A percentile compares a stretch with the other conserved stretches of the same genome.
Evolutionary conservation across 2,329 filamentous ascomycete species (phyloP).

Genomic region (Alternaria brassicae): DNA sequence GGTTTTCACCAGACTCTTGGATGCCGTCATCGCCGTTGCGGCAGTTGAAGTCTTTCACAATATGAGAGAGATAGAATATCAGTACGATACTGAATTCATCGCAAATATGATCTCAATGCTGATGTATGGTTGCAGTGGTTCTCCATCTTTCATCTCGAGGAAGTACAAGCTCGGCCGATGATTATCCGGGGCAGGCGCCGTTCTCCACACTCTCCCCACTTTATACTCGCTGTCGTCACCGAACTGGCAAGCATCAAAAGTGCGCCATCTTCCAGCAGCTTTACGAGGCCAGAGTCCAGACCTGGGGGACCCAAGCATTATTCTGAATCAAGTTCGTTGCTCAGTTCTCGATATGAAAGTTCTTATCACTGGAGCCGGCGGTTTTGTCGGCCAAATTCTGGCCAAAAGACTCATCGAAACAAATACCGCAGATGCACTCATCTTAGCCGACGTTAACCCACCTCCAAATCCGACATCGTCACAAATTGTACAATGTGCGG

Average conservation of each 20-base stretch:
- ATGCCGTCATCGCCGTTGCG: background rate
- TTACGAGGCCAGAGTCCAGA: background rate
- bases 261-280: background rate
- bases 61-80: background rate
- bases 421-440: conserved; percentile 55
- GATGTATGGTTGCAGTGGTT: background rate
- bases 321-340: background rate
- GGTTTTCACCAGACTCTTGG: background rate
- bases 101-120: background rate
- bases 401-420: conserved; percentile 62
- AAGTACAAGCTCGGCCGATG: conserved; percentile 5
- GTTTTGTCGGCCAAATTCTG: conserved; percentile 70
- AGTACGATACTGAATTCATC: background rate
- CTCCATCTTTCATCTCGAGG: background rate
- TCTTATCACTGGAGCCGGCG: conserved; percentile 69
- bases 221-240: conserved; percentile 19
- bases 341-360: conserved; percentile 48
- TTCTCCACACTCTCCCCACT: conserved; percentile 22
- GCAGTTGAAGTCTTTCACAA: background rate
- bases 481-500: conserved; percentile 59
- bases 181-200: conserved; percentile 22
- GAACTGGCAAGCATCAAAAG: conserved; percentile 9
- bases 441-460: conserved; percentile 64
- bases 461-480: conserved; percentile 57
- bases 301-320: background rate